Evolutionary conservation across 2,329 filamentous ascomycete species (phyloP), one percentile per base, ranked within the genome.

Genomic region (Aureobasidium sp.): DNA sequence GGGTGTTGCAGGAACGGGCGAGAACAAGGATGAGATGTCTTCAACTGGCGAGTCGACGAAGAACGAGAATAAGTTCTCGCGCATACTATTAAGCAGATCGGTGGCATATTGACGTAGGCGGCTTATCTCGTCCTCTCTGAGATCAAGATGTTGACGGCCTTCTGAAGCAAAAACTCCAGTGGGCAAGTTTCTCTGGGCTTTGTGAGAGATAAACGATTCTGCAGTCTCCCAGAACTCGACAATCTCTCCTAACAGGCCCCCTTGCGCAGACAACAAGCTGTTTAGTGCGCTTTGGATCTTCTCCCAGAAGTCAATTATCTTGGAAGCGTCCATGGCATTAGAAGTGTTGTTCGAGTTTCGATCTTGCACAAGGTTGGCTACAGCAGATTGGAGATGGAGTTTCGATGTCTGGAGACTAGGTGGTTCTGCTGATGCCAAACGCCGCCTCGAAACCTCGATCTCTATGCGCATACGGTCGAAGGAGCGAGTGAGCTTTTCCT

Each of bases 201-300:
- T 90, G 20, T 92, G 93, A 49, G 91, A 86, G 63, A 97, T 88
- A 72, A 99, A 99, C 0, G 89, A 89, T 69, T 95, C 87, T 0
- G 92, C 87, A 15, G 87, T 94, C 67, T 96, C 90, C 91, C 93
- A 97, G 73, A 96, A 97, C 66, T 96, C 91, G 20, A 96, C 77
- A 1, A 97, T 84, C 73, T 99, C 94, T 0, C 91, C 91, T 6
- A 99, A 79, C 17, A 97, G 81, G 4, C 94, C 94, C 65, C 87
- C 86, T 7, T 86, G 79, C 6, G 80, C 77, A 0, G 91, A 92
- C 0, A 99, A 78, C 42, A 99, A 80, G 45, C 83, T 84, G 11
- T 78, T 86, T 64, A 97, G 73, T 65, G 91, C 94, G 0, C 82
- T 78, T 63, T 90, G 79, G 65, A 96, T 86, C 72, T 92, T 90